Conservation (phyloP, 2,329 filamentous ascomycete genomes). For the Fusarium mundagurra region DNA sequence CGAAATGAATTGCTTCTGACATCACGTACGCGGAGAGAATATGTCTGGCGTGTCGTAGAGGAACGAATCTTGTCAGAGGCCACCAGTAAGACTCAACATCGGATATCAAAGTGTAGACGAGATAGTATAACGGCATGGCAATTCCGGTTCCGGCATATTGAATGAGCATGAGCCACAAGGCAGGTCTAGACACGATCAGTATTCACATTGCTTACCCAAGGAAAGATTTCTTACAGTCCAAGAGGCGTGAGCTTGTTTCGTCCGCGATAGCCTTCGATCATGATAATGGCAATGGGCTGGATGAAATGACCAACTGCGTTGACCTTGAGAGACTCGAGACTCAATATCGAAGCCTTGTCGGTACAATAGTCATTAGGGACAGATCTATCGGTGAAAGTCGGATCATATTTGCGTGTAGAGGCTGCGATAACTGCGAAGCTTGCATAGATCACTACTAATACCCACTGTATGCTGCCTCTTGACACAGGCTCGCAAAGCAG, state of each 20-base stretch:
- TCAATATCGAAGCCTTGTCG: neutral
- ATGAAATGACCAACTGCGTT: neutral
- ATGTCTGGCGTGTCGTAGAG: neutral
- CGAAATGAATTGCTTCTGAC: neutral
- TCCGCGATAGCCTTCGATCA: neutral
- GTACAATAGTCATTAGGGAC: no score
- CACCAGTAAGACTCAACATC: neutral
- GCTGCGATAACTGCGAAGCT: neutral
- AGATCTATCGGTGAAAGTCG: rapidly evolving
- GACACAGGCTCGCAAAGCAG: neutral
- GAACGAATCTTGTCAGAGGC: neutral
- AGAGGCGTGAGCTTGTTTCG: neutral
- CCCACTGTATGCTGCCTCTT: neutral
- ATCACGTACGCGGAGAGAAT: neutral
- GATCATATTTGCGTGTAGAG: neutral
- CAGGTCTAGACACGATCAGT: neutral
- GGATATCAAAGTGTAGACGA: neutral
- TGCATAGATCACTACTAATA: neutral
- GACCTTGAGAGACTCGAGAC: rapidly evolving
- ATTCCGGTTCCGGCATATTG: neutral
- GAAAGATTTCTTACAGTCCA: neutral
- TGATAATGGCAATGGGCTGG: neutral
- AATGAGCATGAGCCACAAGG: neutral
- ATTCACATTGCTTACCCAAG: neutral
- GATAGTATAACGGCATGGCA: neutral